phyloP scores from a whole-genome alignment of 352 stramenopile genomes.

The Pythium insidiosum region DNA sequence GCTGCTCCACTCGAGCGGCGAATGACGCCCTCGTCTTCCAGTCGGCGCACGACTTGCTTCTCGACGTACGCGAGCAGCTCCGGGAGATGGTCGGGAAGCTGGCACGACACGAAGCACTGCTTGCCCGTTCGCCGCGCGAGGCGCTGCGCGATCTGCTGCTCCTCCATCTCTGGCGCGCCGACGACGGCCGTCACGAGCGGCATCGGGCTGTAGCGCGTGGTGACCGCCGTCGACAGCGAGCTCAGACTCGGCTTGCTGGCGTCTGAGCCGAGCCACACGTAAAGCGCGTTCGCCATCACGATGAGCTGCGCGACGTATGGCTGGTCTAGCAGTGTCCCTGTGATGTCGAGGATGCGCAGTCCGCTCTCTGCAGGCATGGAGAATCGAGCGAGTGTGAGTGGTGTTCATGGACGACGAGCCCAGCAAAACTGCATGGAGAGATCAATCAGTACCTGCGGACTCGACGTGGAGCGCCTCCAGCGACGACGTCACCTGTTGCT shows the following conservation, averaged over 20 bases:
- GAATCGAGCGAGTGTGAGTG: background rate
- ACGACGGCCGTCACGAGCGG: constrained; percentile 69
- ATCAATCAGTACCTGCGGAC: no score
- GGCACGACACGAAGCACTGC: constrained; percentile 79
- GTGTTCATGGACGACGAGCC: background rate
- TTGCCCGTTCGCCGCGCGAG: constrained; percentile 49
- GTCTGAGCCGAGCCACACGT: constrained; percentile 70
- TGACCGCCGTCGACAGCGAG: constrained; percentile 70
- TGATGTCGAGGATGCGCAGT: constrained; percentile 34
- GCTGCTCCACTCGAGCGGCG: no score
- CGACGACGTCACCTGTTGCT: background rate
- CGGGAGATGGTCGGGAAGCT: constrained; percentile 58
- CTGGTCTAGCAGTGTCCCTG: constrained; percentile 55
- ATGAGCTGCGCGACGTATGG: constrained; percentile 65
- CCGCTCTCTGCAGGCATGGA: background rate
- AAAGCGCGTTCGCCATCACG: constrained; percentile 53
- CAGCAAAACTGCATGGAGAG: no score
- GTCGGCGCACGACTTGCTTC: constrained; percentile 40
- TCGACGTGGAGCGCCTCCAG: constrained; percentile 11
- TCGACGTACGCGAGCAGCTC: constrained; percentile 71
- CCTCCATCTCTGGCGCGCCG: constrained; percentile 55
- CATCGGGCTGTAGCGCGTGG: constrained; percentile 73
- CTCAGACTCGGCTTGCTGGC: constrained; percentile 36
- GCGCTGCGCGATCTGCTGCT: constrained; percentile 77
- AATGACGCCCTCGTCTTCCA: constrained; percentile 44